A percentile compares a stretch with the other conserved stretches of the same genome.
Conservation (phyloP, 345 rosid species). For the Orychophragmus violaceus region DNA sequence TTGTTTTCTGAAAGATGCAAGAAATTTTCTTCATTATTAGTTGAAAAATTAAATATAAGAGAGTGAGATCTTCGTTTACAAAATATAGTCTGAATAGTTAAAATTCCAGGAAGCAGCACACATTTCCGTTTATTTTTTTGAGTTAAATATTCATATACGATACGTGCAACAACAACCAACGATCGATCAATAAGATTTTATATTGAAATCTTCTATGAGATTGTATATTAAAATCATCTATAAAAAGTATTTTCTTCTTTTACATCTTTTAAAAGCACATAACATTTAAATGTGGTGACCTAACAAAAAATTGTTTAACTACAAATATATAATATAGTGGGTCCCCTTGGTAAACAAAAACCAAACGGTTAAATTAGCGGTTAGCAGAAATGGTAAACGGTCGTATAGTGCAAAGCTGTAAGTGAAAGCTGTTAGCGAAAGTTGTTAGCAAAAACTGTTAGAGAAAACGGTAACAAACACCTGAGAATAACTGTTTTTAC, state of each 20-base stretch:
- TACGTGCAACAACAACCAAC: constrained; percentile 1
- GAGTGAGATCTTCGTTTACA: constrained; percentile 2
- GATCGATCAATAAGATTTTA: neutral
- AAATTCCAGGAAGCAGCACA: neutral
- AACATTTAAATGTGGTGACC: neutral
- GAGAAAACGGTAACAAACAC: no score
- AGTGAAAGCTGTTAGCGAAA: no score
- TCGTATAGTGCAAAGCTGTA: no score
- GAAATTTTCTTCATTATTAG: neutral
- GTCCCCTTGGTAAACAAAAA: no score
- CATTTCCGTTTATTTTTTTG: neutral
- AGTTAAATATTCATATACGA: neutral
- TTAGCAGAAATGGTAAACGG: no score
- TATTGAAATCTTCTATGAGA: neutral
- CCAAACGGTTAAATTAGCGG: no score
- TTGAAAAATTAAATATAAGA: constrained; percentile 1
- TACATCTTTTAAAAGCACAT: neutral
- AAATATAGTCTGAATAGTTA: neutral
- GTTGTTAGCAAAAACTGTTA: no score
- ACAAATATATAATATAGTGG: neutral
- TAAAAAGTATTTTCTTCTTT: neutral
- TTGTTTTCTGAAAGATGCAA: neutral
- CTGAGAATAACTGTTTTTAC: no score
- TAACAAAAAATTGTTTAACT: neutral
- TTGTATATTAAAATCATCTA: neutral